Conservation (phyloP, 2,329 filamentous ascomycete species). For the Phialophora tarda region DNA sequence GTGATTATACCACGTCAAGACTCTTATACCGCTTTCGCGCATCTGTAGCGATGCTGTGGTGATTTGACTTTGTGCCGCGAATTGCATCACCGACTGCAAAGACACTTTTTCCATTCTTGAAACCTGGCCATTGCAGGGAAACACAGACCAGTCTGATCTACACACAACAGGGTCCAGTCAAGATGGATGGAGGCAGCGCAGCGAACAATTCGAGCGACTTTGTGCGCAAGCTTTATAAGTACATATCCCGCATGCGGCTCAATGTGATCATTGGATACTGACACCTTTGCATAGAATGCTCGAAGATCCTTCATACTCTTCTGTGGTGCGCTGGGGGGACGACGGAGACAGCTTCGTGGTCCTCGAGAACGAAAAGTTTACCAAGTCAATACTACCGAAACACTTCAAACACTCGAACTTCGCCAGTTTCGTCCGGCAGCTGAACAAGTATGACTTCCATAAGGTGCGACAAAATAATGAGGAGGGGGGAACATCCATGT, state of each 20-base stretch:
- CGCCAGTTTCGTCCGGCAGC: constrained; percentile 90
- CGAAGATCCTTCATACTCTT: constrained; percentile 89
- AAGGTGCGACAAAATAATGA: constrained; percentile 93
- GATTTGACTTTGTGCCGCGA: constrained; percentile 25
- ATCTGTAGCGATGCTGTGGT: constrained; percentile 22
- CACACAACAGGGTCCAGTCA: constrained; percentile 1
- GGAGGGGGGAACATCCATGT: constrained; percentile 79
- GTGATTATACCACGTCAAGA: not conserved
- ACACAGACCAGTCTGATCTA: not conserved
- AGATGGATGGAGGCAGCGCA: constrained; percentile 43
- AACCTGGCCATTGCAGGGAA: not conserved
- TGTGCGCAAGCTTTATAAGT: constrained; percentile 99
- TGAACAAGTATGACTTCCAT: constrained; percentile 98
- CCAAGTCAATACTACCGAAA: constrained; percentile 93
- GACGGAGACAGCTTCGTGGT: constrained; percentile 96
- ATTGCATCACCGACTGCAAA: constrained; percentile 29
- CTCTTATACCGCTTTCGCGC: constrained; percentile 14
- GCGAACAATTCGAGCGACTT: constrained; percentile 93
- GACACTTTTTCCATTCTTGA: not conserved
- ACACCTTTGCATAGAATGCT: constrained; percentile 72
- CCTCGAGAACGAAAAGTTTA: constrained; percentile 98
- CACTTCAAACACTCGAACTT: constrained; percentile 99
- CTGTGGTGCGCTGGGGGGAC: constrained; percentile 94
- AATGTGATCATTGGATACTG: constrained; percentile 19
- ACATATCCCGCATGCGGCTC: constrained; percentile 48